Evolutionary conservation across 108 stramenopile species (phyloP).

Genomic region (Skeletonema marinoi): DNA sequence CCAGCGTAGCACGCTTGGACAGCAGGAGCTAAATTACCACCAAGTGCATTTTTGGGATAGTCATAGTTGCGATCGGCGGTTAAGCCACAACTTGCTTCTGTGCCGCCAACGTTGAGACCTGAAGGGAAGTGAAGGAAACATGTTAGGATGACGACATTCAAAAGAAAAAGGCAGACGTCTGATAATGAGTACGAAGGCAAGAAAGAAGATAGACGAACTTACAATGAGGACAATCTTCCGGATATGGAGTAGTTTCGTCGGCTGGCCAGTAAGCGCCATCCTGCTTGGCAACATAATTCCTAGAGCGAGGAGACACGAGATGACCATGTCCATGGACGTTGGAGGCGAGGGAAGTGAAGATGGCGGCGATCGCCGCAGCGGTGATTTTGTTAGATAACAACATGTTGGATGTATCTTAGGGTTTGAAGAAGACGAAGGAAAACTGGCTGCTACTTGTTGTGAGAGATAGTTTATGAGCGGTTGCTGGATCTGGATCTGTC

Average conservation of each 20-base stretch:
- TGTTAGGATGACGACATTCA: no score
- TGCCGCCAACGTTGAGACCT: constrained; percentile 9
- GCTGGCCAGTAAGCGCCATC: not conserved
- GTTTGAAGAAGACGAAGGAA: no score
- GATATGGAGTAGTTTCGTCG: not conserved
- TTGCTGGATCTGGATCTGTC: no score
- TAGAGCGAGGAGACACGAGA: constrained; percentile 4
- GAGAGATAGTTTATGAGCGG: no score
- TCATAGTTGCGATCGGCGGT: not conserved
- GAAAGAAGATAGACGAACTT: not conserved
- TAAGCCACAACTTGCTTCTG: not conserved
- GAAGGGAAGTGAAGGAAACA: not conserved
- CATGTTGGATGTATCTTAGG: not conserved
- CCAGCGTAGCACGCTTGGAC: constrained; percentile 24
- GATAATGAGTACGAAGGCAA: no score
- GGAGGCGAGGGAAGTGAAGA: not conserved
- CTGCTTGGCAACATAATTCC: not conserved
- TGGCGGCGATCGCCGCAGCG: not conserved
- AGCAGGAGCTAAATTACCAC: constrained; percentile 28
- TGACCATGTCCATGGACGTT: not conserved
- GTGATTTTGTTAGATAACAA: not conserved
- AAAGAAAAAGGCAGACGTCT: no score
- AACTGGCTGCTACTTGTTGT: no score
- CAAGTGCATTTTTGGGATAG: constrained; percentile 9
- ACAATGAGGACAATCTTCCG: constrained; percentile 1